phyloP scores from a whole-genome alignment of 1,284 basidiomycete species.

The Fomitopsis palustris region DNA sequence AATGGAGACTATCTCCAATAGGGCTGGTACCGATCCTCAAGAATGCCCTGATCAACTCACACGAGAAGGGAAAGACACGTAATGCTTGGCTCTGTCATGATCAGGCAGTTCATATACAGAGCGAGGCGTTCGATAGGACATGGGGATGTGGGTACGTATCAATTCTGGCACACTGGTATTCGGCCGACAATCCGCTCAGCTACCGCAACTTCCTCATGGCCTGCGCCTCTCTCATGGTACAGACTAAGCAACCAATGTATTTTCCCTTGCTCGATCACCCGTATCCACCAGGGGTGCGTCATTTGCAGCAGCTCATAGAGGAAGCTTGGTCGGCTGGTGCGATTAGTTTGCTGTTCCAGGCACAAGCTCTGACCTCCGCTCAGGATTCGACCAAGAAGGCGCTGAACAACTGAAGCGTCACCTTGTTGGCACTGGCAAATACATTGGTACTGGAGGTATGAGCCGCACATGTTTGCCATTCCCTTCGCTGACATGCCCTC shows the following conservation, averaged over 20 bases:
- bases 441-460: slow-evolving; percentile 77
- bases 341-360: neutral
- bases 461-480: neutral
- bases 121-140: slow-evolving; percentile 52
- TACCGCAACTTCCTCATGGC: slow-evolving; percentile 87
- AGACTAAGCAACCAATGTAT: slow-evolving; percentile 57
- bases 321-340: slow-evolving; percentile 71
- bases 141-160: slow-evolving; percentile 73
- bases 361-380: neutral
- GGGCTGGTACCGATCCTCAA: slow-evolving; percentile 68
- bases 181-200: slow-evolving; percentile 32
- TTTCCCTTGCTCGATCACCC: slow-evolving; percentile 52
- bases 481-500: neutral
- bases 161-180: neutral
- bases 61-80: slow-evolving; percentile 47
- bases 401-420: slow-evolving; percentile 52
- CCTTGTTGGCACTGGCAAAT: slow-evolving; percentile 64
- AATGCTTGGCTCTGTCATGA: slow-evolving; percentile 68
- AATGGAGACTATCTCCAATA: slow-evolving; percentile 31
- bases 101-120: slow-evolving; percentile 55
- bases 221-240: slow-evolving; percentile 69
- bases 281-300: slow-evolving; percentile 63
- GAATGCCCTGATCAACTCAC: slow-evolving; percentile 49
- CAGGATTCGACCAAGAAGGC: slow-evolving; percentile 76
- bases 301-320: slow-evolving; percentile 77